Evolutionary conservation across 1,284 basidiomycete species (phyloP).

Genomic region (Sporisorium exsertum): DNA sequence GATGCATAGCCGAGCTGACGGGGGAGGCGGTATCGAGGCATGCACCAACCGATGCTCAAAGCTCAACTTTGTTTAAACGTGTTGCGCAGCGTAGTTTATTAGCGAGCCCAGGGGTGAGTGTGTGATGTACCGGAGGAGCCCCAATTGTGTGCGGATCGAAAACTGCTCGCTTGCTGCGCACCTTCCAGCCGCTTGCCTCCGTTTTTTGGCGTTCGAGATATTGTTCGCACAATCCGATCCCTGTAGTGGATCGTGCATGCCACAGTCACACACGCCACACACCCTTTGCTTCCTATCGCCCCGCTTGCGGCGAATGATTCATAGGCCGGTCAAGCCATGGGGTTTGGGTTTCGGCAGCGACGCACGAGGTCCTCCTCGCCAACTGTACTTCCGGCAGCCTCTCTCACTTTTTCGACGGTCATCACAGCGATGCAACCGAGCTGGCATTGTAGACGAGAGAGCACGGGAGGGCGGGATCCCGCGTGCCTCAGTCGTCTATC

Average conservation of each 20-base stretch:
- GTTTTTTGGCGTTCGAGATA: neutral
- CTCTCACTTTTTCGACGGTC: too few species aligned
- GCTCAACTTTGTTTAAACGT: neutral
- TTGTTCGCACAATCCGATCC: neutral
- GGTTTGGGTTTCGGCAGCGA: neutral
- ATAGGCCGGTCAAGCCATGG: neutral
- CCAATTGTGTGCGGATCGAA: neutral
- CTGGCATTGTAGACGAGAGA: too few species aligned
- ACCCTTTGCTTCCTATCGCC: neutral
- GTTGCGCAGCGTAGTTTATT: neutral
- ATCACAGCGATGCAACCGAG: too few species aligned
- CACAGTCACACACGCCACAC: too few species aligned
- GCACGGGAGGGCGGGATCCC: neutral
- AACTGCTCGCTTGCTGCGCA: neutral
- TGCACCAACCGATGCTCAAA: neutral
- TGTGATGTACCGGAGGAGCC: neutral
- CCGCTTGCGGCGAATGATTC: neutral
- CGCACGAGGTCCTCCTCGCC: too few species aligned
- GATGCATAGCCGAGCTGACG: neutral
- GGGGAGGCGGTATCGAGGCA: neutral
- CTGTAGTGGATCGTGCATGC: neutral
- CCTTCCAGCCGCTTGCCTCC: neutral
- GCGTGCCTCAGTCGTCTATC: too few species aligned
- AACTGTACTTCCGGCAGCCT: too few species aligned
- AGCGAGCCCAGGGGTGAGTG: neutral